Conservation (phyloP, 805 yeast genomes). For the Komagataella mondaviorum region DNA sequence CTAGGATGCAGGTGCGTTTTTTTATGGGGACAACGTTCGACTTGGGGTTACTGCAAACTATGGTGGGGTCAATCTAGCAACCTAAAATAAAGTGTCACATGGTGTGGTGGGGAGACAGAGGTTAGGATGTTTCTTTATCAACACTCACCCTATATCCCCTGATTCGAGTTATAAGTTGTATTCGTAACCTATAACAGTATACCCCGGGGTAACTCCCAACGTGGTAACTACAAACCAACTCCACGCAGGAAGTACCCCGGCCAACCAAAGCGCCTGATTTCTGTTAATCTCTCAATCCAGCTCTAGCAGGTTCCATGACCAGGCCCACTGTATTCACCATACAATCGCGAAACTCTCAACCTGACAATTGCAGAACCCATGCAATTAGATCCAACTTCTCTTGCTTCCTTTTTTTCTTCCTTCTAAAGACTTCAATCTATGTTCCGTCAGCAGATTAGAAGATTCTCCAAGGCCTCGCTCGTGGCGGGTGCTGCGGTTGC, state of each 20-base stretch:
- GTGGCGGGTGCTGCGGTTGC: neutral
- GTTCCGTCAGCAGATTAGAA: constrained; percentile 1
- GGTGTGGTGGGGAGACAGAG: no score
- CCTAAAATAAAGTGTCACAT: no score
- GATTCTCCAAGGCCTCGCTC: constrained; percentile 1
- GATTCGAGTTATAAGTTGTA: no score
- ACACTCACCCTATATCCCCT: no score
- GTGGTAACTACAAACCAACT: neutral
- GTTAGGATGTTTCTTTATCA: no score
- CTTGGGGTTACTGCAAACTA: no score
- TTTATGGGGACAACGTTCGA: neutral
- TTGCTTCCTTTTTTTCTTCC: neutral
- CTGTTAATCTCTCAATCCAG: neutral
- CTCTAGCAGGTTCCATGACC: neutral
- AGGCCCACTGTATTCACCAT: neutral
- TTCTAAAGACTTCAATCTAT: neutral
- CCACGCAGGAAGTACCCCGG: neutral
- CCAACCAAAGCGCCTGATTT: neutral
- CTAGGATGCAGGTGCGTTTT: neutral
- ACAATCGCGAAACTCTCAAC: neutral
- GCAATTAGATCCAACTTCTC: neutral
- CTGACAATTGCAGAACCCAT: neutral
- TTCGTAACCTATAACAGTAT: no score
- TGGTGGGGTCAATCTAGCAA: no score
- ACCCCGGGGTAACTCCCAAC: neutral